Conservation (phyloP, 2,329 filamentous ascomycete genomes). For the Ophiognomonia clavigignenti-juglandacearum region DNA sequence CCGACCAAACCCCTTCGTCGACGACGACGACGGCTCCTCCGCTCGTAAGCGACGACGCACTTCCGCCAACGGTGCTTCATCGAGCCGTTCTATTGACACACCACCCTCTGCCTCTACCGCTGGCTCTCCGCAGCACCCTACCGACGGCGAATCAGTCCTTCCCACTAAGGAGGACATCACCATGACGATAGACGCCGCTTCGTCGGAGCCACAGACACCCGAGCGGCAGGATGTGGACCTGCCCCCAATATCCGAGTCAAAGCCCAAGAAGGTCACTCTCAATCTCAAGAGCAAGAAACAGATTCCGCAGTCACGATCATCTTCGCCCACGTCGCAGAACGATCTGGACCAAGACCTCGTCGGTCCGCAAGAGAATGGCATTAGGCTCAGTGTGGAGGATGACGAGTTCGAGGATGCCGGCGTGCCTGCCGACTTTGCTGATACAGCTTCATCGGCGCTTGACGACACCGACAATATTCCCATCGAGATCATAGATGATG, state of each 20-base stretch:
- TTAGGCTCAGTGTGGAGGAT: slow-evolving; percentile 43
- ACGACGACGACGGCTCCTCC: slow-evolving; percentile 48
- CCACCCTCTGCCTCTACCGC: slow-evolving; percentile 5
- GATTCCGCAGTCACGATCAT: slow-evolving; percentile 34
- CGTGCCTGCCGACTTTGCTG: slow-evolving; percentile 9
- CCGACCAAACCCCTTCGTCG: slow-evolving; percentile 60
- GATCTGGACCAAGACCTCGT: slow-evolving; percentile 17
- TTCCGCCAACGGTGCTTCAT: slow-evolving; percentile 47
- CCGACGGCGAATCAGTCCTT: too few relatives aligned
- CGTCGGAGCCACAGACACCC: slow-evolving; percentile 38
- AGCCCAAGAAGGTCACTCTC: slow-evolving; percentile 56
- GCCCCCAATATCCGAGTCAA: slow-evolving; percentile 34
- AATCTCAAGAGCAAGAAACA: slow-evolving; percentile 48
- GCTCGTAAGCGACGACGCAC: slow-evolving; percentile 59
- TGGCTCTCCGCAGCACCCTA: too few relatives aligned
- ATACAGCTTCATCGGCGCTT: slow-evolving; percentile 3
- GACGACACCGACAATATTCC: slow-evolving; percentile 36
- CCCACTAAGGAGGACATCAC: slow-evolving; percentile 22
- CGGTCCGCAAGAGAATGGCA: slow-evolving; percentile 22
- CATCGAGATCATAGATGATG: slow-evolving; percentile 36
- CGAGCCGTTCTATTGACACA: slow-evolving; percentile 46
- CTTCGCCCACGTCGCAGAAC: slow-evolving; percentile 39
- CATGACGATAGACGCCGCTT: slow-evolving; percentile 38
- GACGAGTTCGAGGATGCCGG: slow-evolving; percentile 34
- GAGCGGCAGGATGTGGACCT: slow-evolving; percentile 28